These are phyloP conservation scores for Paraconiothyrium sp. DNA, from an alignment of 2,329 filamentous ascomycete species.

Conservation along the genomic window DNA sequence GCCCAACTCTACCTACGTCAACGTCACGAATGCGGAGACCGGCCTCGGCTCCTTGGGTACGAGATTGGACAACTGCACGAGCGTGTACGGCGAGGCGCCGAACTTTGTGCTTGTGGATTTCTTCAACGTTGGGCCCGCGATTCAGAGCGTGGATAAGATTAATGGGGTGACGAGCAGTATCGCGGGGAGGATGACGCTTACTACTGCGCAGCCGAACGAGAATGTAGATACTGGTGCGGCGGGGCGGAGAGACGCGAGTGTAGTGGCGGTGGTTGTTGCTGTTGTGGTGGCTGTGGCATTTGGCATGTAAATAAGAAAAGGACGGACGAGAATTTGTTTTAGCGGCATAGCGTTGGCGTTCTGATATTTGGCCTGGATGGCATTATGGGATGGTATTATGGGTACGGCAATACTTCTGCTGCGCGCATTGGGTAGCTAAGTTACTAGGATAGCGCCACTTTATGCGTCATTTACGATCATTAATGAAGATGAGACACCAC, in stretches of 20 bases:
- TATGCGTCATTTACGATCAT: too few relatives aligned
- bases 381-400: neutral
- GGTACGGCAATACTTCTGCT: neutral
- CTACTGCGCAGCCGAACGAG: slow-evolving; percentile 26
- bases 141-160: slow-evolving; percentile 74
- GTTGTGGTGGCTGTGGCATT: slow-evolving; percentile 42
- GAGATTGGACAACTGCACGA: slow-evolving; percentile 49
- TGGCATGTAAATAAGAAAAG: slow-evolving; percentile 27
- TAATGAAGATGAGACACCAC: too few relatives aligned
- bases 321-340: neutral
- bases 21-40: slow-evolving; percentile 72
- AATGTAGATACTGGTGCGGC: slow-evolving; percentile 25
- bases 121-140: slow-evolving; percentile 75
- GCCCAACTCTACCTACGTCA: slow-evolving; percentile 61
- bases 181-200: slow-evolving; percentile 37
- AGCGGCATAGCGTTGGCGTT: slow-evolving; percentile 33
- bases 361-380: neutral
- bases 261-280: slow-evolving; percentile 43
- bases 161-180: slow-evolving; percentile 63
- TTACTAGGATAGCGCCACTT: neutral
- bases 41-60: slow-evolving; percentile 64
- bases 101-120: slow-evolving; percentile 83
- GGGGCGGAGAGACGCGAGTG: slow-evolving; percentile 27
- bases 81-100: slow-evolving; percentile 72
- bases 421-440: too few relatives aligned